Evolutionary conservation across 1,139 yeast species (phyloP), one percentile per base, ranked within the genome.

Genomic region (Yamadazyma atmosphaerica): DNA sequence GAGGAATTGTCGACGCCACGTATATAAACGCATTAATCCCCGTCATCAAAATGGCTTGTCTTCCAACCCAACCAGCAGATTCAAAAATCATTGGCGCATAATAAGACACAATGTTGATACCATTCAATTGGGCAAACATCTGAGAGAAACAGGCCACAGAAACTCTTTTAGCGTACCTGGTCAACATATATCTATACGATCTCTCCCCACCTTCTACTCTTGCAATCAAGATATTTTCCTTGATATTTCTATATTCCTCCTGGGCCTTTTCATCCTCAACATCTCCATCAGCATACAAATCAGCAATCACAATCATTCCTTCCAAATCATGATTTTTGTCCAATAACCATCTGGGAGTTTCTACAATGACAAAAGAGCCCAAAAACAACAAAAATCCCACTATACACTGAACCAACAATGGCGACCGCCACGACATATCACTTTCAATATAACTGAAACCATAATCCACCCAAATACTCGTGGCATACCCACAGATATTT

Each of bases 51-150:
- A 89, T 79, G 2, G 97, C 96, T 50, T 80, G 79, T 46, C 95
- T 71, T 18, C 96, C 97, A 11, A 76, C 64, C 96, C 96, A 89
- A 18, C 97, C 97, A 2, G 97, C 97, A 54, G 86, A 86, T 60
- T 88, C 96, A 61, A 89, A 90, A 34, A 89, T 94, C 64, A 89
- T 71, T 1, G 97, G 96, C 1, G 96, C 96, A 63, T 89, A 89
- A 65, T 89, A 90, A 1, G 95, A 83, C 39, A 90, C 87, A 43
- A 90, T 90, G 55, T 89, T 89, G 60, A 89, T 90, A 52, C 98
- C 98, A 55, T 88, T 86, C 57, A 89, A 69, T 61, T 89, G 98
- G 3, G 96, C 96, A 72, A 89, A 87, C 68, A 88, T 80, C 56
- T 86, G 94, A 1, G 96, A 83, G 25, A 89, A 82, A 79, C 94